These are phyloP conservation scores for Colletotrichum viniferum DNA, from an alignment of 2,329 filamentous ascomycete genomes.

Conservation along the genomic window DNA sequence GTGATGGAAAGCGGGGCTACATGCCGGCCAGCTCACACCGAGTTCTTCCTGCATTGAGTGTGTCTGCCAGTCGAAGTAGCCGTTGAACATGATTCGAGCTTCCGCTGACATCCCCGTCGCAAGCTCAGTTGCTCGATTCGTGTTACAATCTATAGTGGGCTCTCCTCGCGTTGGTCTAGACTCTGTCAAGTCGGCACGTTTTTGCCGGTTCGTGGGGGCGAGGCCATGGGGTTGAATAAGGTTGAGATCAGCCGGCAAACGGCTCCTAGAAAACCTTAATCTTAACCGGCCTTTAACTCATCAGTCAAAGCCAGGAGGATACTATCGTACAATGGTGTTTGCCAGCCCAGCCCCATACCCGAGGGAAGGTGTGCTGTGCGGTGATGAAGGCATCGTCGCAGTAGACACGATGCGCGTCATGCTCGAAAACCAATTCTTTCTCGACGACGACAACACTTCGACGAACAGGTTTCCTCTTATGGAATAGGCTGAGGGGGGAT, in stretches of 20 bases:
- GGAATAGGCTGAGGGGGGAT: not conserved
- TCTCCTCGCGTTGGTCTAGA: not conserved
- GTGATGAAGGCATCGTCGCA: not conserved
- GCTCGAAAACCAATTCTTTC: not conserved
- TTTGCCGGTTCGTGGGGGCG: not conserved
- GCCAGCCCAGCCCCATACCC: not conserved
- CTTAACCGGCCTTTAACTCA: not conserved
- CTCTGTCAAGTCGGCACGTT: not conserved
- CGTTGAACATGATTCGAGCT: not conserved
- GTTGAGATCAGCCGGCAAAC: not conserved
- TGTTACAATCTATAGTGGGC: not conserved
- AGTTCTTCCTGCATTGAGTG: not conserved
- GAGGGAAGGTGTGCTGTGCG: not conserved
- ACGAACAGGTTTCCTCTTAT: not conserved
- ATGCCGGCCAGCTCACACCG: not conserved
- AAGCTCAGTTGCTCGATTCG: not conserved
- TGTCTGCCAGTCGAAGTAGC: not conserved
- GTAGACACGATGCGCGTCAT: not conserved
- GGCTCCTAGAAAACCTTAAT: not conserved
- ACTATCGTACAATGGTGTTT: not conserved
- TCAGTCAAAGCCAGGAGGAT: not conserved
- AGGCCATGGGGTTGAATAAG: not conserved
- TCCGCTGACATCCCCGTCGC: not conserved
- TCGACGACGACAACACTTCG: not conserved
- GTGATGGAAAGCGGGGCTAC: not conserved